Percentiles rank a stretch among this genome's conserved stretches.
Conservation (phyloP, 2,329 filamentous ascomycete genomes). For the Nemania sp. region DNA sequence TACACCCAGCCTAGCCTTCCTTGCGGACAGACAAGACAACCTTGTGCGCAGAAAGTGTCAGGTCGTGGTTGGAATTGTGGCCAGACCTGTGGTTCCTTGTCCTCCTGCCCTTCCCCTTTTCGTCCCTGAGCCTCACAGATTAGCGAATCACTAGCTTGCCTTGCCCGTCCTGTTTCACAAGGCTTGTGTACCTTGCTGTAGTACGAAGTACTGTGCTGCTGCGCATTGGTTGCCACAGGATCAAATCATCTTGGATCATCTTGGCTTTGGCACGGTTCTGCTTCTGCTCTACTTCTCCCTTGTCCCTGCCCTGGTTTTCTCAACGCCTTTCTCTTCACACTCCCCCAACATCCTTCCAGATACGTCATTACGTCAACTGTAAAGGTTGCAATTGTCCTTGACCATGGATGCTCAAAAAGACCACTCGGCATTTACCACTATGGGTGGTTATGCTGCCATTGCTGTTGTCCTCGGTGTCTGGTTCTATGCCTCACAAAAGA, state of each 20-base stretch:
- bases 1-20: background rate
- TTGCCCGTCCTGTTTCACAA: slow-evolving; percentile 21
- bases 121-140: slow-evolving; percentile 23
- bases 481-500: slow-evolving; percentile 34
- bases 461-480: slow-evolving; percentile 38
- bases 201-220: too few relatives aligned
- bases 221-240: slow-evolving; percentile 10
- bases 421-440: slow-evolving; percentile 40
- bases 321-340: background rate
- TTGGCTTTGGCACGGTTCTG: slow-evolving; percentile 3
- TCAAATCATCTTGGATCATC: slow-evolving; percentile 14
- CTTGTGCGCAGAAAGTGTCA: too few relatives aligned
- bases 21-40: background rate
- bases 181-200: slow-evolving; percentile 7
- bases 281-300: slow-evolving; percentile 1
- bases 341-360: background rate
- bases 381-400: slow-evolving; percentile 6
- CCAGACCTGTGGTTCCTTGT: too few relatives aligned
- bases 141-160: slow-evolving; percentile 27
- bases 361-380: background rate
- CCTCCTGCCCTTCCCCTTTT: slow-evolving; percentile 10
- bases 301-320: slow-evolving; percentile 5
- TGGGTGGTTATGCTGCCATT: slow-evolving; percentile 45
- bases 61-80: too few relatives aligned
- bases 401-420: slow-evolving; percentile 38